Percentiles rank a stretch among this genome's conserved stretches.
Conservation (phyloP, 2,329 filamentous ascomycete species). For the Sarocladiaceae sp. region DNA sequence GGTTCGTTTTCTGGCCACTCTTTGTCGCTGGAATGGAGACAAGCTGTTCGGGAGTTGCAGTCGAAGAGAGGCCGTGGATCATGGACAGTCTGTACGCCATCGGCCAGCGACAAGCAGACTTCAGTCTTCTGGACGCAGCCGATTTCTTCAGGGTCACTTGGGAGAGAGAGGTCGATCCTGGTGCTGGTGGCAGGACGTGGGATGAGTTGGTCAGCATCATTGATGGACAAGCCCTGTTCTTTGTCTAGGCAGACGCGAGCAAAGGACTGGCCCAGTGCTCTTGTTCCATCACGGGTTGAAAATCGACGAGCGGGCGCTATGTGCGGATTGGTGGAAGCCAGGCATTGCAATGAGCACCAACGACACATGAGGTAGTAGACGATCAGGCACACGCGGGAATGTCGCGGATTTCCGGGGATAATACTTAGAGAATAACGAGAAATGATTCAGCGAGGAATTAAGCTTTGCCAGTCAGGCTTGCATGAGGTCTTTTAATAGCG, state of each 20-base stretch:
- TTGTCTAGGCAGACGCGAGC: neutral
- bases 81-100: constrained; percentile 3
- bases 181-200: neutral
- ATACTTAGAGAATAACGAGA: too few species aligned
- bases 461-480: neutral
- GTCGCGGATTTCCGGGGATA: too few species aligned
- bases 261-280: too few species aligned
- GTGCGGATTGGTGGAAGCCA: neutral
- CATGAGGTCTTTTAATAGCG: neutral
- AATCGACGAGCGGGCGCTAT: neutral
- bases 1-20: constrained; percentile 5
- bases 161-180: neutral
- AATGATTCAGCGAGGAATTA: neutral
- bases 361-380: too few species aligned
- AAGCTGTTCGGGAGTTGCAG: neutral
- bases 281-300: too few species aligned
- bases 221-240: neutral
- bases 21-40: constrained; percentile 3
- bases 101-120: constrained; percentile 3
- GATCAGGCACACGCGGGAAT: too few species aligned
- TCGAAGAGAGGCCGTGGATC: constrained; percentile 1
- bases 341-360: too few species aligned
- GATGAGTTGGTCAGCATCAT: constrained; percentile 1
- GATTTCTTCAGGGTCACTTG: constrained; percentile 1
- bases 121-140: neutral